Percentiles rank a stretch among this genome's conserved stretches.
Evolutionary conservation across 495 filamentous ascomycete genomes (phyloP).

Genomic region (Penicillium waksmanii): DNA sequence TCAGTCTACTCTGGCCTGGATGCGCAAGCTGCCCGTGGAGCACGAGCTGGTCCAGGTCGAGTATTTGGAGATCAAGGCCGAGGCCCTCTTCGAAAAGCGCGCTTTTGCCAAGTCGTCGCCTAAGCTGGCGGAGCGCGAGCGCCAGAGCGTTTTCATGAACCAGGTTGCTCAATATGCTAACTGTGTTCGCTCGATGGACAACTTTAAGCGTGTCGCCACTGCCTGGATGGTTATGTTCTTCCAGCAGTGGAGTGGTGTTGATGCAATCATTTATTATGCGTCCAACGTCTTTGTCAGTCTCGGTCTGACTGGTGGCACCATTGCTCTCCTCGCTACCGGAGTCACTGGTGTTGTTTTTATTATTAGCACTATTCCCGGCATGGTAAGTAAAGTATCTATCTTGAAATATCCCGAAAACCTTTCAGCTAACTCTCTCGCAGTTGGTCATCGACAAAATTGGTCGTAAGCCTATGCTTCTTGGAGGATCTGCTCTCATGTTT

Average conservation of each 20-base stretch:
- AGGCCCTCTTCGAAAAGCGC: conserved; percentile 44
- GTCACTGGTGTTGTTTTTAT: conserved; percentile 71
- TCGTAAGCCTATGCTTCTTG: conserved; percentile 74
- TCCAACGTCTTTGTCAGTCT: conserved; percentile 64
- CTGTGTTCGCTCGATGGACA: conserved; percentile 40
- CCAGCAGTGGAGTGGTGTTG: conserved; percentile 50
- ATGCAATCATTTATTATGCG: conserved; percentile 45
- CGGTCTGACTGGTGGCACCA: conserved; percentile 78
- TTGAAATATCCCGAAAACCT: conserved; percentile 40
- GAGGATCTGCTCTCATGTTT: conserved; percentile 56
- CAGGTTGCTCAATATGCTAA: conserved; percentile 43
- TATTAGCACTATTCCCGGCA: conserved; percentile 70
- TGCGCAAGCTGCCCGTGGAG: conserved; percentile 44
- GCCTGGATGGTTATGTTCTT: conserved; percentile 48
- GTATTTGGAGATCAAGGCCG: conserved; percentile 48
- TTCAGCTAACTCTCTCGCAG: conserved; percentile 44
- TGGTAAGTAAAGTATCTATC: conserved; percentile 62
- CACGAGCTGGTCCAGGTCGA: conserved; percentile 48
- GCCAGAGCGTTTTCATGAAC: conserved; percentile 36
- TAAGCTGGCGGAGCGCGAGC: conserved; percentile 35
- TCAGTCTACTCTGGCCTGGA: conserved; percentile 49
- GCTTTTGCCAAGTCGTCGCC: conserved; percentile 43
- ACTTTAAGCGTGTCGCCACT: conserved; percentile 43
- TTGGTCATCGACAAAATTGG: conserved; percentile 75
- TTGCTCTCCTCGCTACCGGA: conserved; percentile 66